Base-by-base conservation (phyloP, 1,284 basidiomycete species). In the Mycena sp. region DNA sequence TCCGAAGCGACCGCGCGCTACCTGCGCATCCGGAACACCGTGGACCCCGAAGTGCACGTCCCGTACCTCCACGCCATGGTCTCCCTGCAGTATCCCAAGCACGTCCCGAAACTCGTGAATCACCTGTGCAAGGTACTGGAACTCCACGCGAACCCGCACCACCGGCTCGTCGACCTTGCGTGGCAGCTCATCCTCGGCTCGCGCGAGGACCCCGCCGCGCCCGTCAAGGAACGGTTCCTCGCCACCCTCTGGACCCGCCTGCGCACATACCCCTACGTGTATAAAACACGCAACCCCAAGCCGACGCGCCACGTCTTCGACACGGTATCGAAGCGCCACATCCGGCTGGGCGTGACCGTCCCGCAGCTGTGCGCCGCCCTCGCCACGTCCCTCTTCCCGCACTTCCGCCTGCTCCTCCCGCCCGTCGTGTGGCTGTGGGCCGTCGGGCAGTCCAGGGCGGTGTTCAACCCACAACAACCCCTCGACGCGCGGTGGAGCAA, bases 1-100 rank as follows among this genome's bases (percentile, higher is more conserved):
- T 49, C 69, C 16, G 60, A 71, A 46, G 76, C 76, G 14, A 74
- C 68, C 1, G 44, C 49, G 7, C 73, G 76, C 12, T 79, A 78
- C 61, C 61, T 69, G 14, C 67, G 64, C 23, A 74, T 77, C 59
- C 72, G 67, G 30, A 67, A 72, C 16, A 71, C 69, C 12, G 40
- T 69, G 32, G 69, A 76, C 28, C 72, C 76, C 19, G 75, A 78
- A 26, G 70, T 77, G n/a, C 77, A 78, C 35, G 30, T 78, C 4
- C 74, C 79, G 10, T 81, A 77, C 65, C 70, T 82, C n/a, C 60
- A 73, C 16, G 66, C 70, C 19, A 70, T 78, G 53, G 67, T 76
- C 40, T 66, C 68, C 19, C 54, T 71, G 25, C 58, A 65, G 19
- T 66, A 68, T 9, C 51, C 56, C 3, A 58, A 67, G 9, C 67